phyloP scores from a whole-genome alignment of 2,329 filamentous ascomycete species.

The Calonectria pauciramosa region DNA sequence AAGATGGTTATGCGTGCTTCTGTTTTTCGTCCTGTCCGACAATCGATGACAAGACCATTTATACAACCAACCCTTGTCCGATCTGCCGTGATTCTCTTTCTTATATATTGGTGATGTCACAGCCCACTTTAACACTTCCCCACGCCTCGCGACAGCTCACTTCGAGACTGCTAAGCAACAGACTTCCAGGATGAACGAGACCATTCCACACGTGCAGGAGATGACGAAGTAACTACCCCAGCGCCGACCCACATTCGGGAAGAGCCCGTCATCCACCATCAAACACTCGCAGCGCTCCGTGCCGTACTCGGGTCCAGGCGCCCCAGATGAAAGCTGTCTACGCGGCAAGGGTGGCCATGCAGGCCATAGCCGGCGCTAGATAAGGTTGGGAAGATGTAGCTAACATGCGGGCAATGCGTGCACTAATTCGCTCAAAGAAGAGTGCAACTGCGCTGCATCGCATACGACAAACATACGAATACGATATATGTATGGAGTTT shows the following conservation, averaged over 20 bases:
- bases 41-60: background rate
- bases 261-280: background rate
- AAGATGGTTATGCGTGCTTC: background rate
- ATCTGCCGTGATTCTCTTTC: background rate
- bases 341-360: background rate
- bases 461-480: constrained; percentile 10
- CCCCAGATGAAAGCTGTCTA: background rate
- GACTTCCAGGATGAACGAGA: background rate
- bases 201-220: background rate
- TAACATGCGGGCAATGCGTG: background rate
- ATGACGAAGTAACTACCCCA: background rate
- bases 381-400: background rate
- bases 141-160: background rate
- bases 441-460: background rate
- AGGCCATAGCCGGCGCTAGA: background rate
- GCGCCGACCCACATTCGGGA: background rate
- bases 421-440: constrained; percentile 2
- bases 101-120: background rate
- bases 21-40: background rate
- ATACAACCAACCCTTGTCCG: background rate
- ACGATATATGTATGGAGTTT: background rate
- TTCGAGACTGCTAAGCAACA: background rate
- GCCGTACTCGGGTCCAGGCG: background rate
- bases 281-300: background rate
- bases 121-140: background rate